Base-by-base conservation (phyloP, 306 rosid genomes). In the Quercus suber region DNA sequence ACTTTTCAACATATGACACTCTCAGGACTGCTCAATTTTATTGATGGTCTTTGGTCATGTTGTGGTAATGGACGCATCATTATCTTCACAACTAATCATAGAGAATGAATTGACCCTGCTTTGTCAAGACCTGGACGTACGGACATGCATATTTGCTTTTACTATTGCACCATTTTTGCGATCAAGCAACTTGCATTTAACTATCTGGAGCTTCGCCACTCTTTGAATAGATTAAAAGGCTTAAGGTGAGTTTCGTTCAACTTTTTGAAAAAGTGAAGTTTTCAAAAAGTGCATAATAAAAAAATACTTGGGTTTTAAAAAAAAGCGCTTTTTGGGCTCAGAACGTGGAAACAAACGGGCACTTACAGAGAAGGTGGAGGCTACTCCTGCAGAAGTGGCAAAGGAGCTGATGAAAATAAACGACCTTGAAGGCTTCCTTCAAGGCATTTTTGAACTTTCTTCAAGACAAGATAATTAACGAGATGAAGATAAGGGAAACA, bases 71-170 rank as follows among this genome's bases (percentile, higher is more conserved):
- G 82, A 72, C 70, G 85, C n/a, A 84, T 84, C 25, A 77, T 84
- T 13, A 30, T 84, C 52, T 81, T 77, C 35, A 81, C 78, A 0
- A 80, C 79, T 11, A 77, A 77, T 31, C 41, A 80, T 30, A 80
- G 80, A 51, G 80, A 68, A 20, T 27, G 73, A 55, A 64, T 76
- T 8, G 79, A 85, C 18, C 87, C 83, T 18, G 87, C 85, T 15
- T 37, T 83, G 81, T 19, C 80, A 71, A 64, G 87, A 59, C 87
- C 87, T 5, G 83, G 84, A 11, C 85, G 78, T 6, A 83, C 77
- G 83, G 89, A 80, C 53, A 63, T 74, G 87, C 87, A 80, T 15
- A 68, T 86, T 25, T 81, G 71, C 81, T 51, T 83, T 75, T 80
- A 77, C 21, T 83, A 80, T 18, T 78, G 86, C 71, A 83, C 75